Conservation (phyloP, 345 rosid species). For the Populus pruinosa region DNA sequence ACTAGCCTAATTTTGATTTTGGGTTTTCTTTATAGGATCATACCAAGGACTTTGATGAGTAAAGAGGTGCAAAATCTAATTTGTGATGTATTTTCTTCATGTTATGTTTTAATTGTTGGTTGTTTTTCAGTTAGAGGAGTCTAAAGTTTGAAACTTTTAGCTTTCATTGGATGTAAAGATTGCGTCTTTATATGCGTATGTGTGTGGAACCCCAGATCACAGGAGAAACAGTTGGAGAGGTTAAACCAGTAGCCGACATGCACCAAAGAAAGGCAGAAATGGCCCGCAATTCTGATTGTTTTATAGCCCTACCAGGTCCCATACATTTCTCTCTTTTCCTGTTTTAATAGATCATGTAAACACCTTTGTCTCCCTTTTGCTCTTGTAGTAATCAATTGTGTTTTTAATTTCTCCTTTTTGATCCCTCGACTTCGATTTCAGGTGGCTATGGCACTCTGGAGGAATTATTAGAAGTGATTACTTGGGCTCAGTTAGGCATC, state of each 20-base stretch:
- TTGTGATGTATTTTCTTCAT: background rate
- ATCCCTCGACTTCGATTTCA: conserved; percentile 19
- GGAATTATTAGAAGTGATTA: conserved; percentile 77
- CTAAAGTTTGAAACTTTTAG: background rate
- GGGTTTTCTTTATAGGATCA: conserved; percentile 33
- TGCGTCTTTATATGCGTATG: background rate
- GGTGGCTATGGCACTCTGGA: conserved; percentile 97
- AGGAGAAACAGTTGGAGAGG: conserved; percentile 86
- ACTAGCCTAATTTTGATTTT: background rate
- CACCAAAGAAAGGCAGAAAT: conserved; percentile 97
- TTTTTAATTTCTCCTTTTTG: background rate
- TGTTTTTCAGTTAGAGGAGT: background rate
- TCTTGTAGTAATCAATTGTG: background rate
- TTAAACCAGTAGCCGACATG: conserved; percentile 85
- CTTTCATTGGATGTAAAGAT: background rate
- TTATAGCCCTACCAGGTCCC: conserved; percentile 92
- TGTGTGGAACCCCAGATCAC: conserved; percentile 44
- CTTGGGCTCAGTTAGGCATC: conserved; percentile 96
- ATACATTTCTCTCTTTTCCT: conserved; percentile 2
- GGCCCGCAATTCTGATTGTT: conserved; percentile 93
- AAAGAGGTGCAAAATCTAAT: conserved; percentile 34
- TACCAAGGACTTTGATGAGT: conserved; percentile 49
- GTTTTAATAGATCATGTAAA: background rate
- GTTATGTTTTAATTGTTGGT: background rate
- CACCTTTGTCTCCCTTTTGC: background rate